These are phyloP conservation scores for Coelastrella sp. DNA, from an alignment of 139 green algal species.

Conservation along the genomic window DNA sequence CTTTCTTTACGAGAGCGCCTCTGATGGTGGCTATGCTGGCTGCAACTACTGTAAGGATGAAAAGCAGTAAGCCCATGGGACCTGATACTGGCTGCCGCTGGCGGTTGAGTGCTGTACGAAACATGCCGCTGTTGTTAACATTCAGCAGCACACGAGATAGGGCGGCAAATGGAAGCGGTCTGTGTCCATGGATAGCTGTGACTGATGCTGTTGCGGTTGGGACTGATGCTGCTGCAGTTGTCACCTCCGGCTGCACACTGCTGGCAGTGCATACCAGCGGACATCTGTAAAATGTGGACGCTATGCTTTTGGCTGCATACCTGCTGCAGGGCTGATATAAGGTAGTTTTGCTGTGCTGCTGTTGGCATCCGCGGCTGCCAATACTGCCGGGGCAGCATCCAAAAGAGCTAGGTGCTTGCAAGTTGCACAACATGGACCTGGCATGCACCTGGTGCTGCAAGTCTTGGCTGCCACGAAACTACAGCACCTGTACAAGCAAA, in stretches of 20 bases:
- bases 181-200: background rate
- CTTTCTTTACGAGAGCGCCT: constrained; percentile 50
- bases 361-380: background rate
- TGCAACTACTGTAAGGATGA: constrained; percentile 55
- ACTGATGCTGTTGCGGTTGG: background rate
- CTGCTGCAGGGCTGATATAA: background rate
- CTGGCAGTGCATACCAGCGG: background rate
- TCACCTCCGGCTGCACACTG: background rate
- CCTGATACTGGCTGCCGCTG: constrained; percentile 48
- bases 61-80: constrained; percentile 63
- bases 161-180: constrained; percentile 39
- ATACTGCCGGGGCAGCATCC: background rate
- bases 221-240: background rate
- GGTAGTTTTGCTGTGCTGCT: background rate
- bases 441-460: background rate
- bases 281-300: background rate
- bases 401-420: background rate
- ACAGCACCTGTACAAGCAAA: too few relatives aligned
- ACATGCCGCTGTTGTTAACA: constrained; percentile 20
- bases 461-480: too few relatives aligned
- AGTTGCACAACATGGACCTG: background rate
- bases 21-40: constrained; percentile 59
- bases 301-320: background rate
- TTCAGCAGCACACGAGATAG: constrained; percentile 46
- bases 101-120: constrained; percentile 13